A percentile compares a stretch with the other conserved stretches of the same genome.
These are phyloP conservation scores for Imleria badia DNA, from an alignment of 768 basidiomycete species.

Conservation along the genomic window DNA sequence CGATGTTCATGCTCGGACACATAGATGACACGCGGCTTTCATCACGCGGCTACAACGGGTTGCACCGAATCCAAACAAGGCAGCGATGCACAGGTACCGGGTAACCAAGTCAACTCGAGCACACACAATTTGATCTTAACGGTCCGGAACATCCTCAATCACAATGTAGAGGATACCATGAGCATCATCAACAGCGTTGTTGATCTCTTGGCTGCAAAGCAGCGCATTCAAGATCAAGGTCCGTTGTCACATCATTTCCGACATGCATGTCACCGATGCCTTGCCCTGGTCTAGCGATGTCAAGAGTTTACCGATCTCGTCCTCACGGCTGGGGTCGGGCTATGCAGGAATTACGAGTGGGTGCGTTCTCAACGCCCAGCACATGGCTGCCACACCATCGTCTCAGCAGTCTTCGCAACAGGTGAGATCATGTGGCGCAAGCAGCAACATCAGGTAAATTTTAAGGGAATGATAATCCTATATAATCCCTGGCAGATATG, in stretches of 20 bases:
- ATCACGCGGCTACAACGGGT: constrained; percentile 59
- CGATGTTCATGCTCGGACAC: neutral
- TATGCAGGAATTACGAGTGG: constrained; percentile 82
- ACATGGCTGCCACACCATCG: constrained; percentile 60
- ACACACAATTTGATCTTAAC: constrained; percentile 86
- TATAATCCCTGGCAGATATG: no score
- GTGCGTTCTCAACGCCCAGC: constrained; percentile 81
- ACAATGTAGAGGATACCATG: constrained; percentile 68
- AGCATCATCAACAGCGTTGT: constrained; percentile 72
- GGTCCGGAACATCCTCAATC: constrained; percentile 73
- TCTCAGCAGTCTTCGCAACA: constrained; percentile 59
- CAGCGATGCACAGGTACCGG: constrained; percentile 78
- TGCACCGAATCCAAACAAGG: constrained; percentile 58
- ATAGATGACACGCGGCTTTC: constrained; percentile 67
- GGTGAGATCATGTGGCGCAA: constrained; percentile 82
- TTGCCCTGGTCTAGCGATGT: constrained; percentile 70
- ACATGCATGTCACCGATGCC: neutral
- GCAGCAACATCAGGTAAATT: no score
- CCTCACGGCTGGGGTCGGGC: constrained; percentile 56
- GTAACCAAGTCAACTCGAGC: constrained; percentile 70
- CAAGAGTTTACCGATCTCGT: constrained; percentile 80
- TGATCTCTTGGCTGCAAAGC: constrained; percentile 72
- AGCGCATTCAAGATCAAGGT: constrained; percentile 85
- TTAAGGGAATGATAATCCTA: no score
- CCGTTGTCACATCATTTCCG: constrained; percentile 35